Evolutionary conservation across 2,329 filamentous ascomycete genomes (phyloP).

Genomic region (Fusarium sp.): DNA sequence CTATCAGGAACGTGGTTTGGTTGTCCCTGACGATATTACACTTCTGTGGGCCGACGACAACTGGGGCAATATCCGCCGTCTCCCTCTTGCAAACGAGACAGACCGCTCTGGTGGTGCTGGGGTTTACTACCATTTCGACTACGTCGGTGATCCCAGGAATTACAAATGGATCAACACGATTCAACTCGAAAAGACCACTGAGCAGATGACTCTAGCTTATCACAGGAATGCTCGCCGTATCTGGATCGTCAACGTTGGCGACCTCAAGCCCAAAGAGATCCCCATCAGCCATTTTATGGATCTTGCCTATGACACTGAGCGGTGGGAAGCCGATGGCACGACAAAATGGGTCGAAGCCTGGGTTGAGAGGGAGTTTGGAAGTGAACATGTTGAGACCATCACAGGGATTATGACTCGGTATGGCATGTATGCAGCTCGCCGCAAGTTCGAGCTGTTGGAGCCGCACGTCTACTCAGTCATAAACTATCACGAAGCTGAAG

Average conservation of each 20-base stretch:
- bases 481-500: conserved; percentile 68
- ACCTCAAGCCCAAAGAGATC: conserved; percentile 67
- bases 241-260: conserved; percentile 71
- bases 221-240: conserved; percentile 58
- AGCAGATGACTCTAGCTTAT: conserved; percentile 60
- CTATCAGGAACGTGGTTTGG: conserved; percentile 67
- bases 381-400: conserved; percentile 55
- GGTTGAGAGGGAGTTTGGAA: conserved; percentile 61
- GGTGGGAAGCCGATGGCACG: conserved; percentile 49
- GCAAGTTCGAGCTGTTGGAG: conserved; percentile 69
- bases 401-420: conserved; percentile 57
- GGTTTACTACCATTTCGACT: conserved; percentile 69
- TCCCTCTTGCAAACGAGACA: conserved; percentile 64
- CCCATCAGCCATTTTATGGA: conserved; percentile 65
- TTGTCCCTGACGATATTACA: conserved; percentile 69
- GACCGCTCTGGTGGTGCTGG: conserved; percentile 65
- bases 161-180: conserved; percentile 68
- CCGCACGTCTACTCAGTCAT: conserved; percentile 64
- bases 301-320: conserved; percentile 64
- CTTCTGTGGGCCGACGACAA: conserved; percentile 72
- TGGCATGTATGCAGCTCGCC: conserved; percentile 62
- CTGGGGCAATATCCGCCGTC: conserved; percentile 66
- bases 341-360: conserved; percentile 53
- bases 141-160: conserved; percentile 68
- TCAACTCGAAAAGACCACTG: conserved; percentile 46